These are phyloP conservation scores for Trichoderma asperellum DNA, from an alignment of 2,329 filamentous ascomycete genomes.

Conservation along the genomic window DNA sequence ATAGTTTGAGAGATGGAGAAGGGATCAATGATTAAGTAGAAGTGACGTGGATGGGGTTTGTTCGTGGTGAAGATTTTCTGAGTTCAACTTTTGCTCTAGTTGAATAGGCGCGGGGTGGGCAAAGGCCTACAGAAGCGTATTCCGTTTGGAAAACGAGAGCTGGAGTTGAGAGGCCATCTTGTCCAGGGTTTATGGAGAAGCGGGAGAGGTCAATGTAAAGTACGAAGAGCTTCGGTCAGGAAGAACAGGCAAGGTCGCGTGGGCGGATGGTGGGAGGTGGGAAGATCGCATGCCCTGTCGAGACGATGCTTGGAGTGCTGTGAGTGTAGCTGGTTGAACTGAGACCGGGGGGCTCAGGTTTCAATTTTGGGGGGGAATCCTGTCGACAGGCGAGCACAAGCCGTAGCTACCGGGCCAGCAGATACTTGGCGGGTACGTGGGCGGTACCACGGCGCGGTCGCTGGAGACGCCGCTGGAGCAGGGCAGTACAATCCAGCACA, in stretches of 20 bases:
- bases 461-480: background rate
- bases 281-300: constrained; percentile 19
- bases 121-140: constrained; percentile 31
- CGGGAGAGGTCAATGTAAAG: constrained; percentile 18
- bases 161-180: constrained; percentile 35
- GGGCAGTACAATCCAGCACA: background rate
- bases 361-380: background rate
- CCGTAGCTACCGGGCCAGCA: background rate
- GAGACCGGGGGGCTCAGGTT: background rate
- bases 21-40: background rate
- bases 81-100: background rate
- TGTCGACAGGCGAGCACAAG: constrained; percentile 3
- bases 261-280: constrained; percentile 27
- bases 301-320: constrained; percentile 10
- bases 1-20: background rate
- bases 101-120: constrained; percentile 23
- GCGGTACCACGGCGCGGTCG: background rate
- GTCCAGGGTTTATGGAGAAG: constrained; percentile 23
- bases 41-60: background rate
- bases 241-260: constrained; percentile 29
- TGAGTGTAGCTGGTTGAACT: background rate
- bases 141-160: constrained; percentile 31
- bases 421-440: background rate
- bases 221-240: constrained; percentile 27
- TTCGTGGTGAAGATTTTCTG: background rate